phyloP scores from a whole-genome alignment of 1,284 basidiomycete genomes.

The Malassezia japonica region DNA sequence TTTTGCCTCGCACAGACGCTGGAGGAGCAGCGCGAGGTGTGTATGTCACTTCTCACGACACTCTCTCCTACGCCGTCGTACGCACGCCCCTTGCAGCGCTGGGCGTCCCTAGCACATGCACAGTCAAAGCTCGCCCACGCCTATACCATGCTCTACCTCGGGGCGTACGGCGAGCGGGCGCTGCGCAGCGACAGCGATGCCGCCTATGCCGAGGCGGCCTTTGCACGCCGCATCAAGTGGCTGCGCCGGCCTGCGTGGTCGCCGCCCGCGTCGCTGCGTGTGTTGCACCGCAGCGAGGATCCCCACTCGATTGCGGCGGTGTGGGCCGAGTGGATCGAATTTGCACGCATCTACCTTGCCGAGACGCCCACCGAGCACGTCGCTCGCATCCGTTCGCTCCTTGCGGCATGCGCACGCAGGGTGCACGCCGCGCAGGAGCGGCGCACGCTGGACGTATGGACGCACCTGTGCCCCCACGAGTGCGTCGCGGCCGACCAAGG shows the following conservation, averaged over 20 bases:
- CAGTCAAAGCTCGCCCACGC: background rate
- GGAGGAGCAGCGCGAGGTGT: too few species aligned
- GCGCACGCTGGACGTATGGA: background rate
- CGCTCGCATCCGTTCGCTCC: background rate
- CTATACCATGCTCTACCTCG: background rate
- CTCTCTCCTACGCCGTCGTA: too few species aligned
- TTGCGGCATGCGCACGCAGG: background rate
- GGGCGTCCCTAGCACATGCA: background rate
- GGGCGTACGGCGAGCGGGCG: background rate
- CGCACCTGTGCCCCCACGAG: background rate
- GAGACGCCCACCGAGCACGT: background rate
- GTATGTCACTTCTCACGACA: too few species aligned
- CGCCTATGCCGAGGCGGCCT: background rate
- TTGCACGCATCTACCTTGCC: background rate
- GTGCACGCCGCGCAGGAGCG: background rate
- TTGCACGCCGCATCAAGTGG: conserved; percentile 13
- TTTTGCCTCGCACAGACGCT: conserved; percentile 4
- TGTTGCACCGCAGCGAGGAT: background rate
- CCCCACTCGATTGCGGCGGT: background rate
- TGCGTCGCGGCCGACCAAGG: background rate
- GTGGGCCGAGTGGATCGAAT: conserved; percentile 1
- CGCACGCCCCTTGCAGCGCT: background rate
- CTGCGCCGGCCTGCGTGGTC: conserved; percentile 7
- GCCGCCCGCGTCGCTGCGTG: background rate
- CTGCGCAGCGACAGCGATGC: background rate